phyloP scores from a whole-genome alignment of 331 rosid genomes.

The Erythrophleum ivorense region DNA sequence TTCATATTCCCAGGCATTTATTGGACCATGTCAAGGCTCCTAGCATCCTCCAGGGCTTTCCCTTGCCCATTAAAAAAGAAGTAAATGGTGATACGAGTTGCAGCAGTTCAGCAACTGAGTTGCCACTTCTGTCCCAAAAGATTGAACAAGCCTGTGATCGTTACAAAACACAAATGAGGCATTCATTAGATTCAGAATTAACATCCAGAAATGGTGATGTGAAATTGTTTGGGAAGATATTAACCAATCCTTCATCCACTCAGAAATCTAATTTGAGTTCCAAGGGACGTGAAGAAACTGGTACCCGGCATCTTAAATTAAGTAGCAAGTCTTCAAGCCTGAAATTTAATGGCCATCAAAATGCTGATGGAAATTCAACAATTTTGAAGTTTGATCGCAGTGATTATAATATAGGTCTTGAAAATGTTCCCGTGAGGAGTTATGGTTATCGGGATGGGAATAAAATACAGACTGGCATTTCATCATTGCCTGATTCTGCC shows the following conservation, averaged over 20 bases:
- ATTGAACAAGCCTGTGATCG: constrained; percentile 46
- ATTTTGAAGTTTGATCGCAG: constrained; percentile 61
- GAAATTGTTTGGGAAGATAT: constrained; percentile 91
- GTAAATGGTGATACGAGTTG: constrained; percentile 55
- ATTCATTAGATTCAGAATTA: constrained; percentile 67
- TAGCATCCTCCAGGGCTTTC: constrained; percentile 60
- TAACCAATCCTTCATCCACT: constrained; percentile 61
- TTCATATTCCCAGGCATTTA: constrained; percentile 40
- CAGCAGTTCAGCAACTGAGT: constrained; percentile 51
- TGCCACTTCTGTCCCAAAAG: constrained; percentile 57
- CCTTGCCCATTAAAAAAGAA: constrained; percentile 56
- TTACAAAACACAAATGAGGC: constrained; percentile 37
- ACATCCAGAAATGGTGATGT: constrained; percentile 84
- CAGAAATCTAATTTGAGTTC: constrained; percentile 53
- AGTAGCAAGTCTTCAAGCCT: constrained; percentile 58
- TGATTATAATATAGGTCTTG: constrained; percentile 54
- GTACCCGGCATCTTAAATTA: constrained; percentile 45
- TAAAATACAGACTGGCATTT: constrained; percentile 65
- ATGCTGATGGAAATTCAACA: constrained; percentile 57
- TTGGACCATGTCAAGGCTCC: constrained; percentile 43
- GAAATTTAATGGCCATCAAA: constrained; percentile 55
- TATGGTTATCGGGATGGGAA: constrained; percentile 79
- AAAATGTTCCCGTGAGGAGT: constrained; percentile 65
- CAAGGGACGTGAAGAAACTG: constrained; percentile 59
- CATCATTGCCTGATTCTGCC: constrained; percentile 81